Base-by-base conservation (phyloP, 768 basidiomycete genomes). In the Candolleomyces eurysporus region DNA sequence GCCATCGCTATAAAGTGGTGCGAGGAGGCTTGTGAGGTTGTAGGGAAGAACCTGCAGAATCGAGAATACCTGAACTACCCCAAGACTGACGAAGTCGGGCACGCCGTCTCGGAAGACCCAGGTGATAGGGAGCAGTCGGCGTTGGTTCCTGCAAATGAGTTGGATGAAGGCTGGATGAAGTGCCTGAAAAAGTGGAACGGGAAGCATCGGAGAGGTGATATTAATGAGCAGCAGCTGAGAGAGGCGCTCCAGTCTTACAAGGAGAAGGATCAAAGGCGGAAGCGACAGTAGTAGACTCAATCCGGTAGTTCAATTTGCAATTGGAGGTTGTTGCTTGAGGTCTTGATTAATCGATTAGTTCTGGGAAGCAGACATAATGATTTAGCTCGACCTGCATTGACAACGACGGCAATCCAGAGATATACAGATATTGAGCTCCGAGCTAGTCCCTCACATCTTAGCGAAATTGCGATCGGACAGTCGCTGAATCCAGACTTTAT, bases 111-210 rank as follows among this genome's bases (percentile, higher is more conserved):
- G 31, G 31, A 43, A 5, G 73, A 75, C 56, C 71, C 71, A 2
- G 69, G 65, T 31, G 72, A 73, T 58, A n/a, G 63, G 59, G 58
- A 60, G 36, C 36, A 11, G 36, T 36, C 36, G 36, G 36, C 36
- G 36, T 36, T 36, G 36, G 8, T 11, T 6, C 36, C 36, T 5
- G 40, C 5, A 56, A 42, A 3, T 6, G 63, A 64, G 6, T 63
- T 64, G 14, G 66, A 65, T 17, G 60, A 68, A 45, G 65, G 54
- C 7, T 70, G 64, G 64, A 57, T 46, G 48, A 69, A 71, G 48
- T 72, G 69, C 52, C 52, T 74, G 57, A 67, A 61, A 48, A 72
- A 67, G 51, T 72, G 69, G 67, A 68, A 66, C 48, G 65, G 62
- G 48, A 68, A 64, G 58, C 50, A 69, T 30, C 70, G 68, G 46